Conservation (phyloP, 108 stramenopile genomes). For the Skeletonema marinoi region DNA sequence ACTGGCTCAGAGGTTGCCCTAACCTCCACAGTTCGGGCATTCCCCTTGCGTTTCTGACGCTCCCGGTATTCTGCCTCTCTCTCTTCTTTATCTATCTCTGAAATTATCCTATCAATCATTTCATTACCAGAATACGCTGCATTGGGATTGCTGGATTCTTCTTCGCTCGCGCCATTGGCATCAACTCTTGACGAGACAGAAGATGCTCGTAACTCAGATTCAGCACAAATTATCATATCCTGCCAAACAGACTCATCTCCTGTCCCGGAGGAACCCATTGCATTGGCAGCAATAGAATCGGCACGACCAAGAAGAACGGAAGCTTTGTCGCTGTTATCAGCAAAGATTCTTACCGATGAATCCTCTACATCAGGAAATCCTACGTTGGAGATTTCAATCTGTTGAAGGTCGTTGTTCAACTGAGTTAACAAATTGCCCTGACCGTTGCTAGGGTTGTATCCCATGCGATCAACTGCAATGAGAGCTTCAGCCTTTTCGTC, state of each 20-base stretch:
- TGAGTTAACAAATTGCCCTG: conserved; percentile 27
- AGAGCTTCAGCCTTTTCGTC: conserved; percentile 68
- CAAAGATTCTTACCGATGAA: conserved; percentile 59
- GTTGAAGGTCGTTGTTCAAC: conserved; percentile 47
- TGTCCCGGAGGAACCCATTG: conserved; percentile 1
- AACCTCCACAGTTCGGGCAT: conserved; percentile 43
- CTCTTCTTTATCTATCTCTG: conserved; percentile 79
- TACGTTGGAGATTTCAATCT: conserved; percentile 77
- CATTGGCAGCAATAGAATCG: conserved; percentile 39
- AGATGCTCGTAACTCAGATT: conserved; percentile 61
- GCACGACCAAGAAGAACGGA: conserved; percentile 6
- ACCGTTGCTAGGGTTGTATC: conserved; percentile 17
- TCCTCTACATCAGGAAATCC: conserved; percentile 70
- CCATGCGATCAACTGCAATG: conserved; percentile 80
- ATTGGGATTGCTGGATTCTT: conserved; percentile 38
- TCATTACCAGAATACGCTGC: conserved; percentile 58
- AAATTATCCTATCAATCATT: conserved; percentile 60
- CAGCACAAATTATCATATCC: conserved; percentile 63
- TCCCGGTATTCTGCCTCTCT: conserved; percentile 52
- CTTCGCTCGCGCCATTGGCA: conserved; percentile 21
- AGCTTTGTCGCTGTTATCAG: conserved; percentile 37
- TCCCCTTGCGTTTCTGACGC: conserved; percentile 64
- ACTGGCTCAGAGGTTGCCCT: conserved; percentile 80
- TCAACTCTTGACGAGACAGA: conserved; percentile 16
- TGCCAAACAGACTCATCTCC: conserved; percentile 63